Evolutionary conservation across 169 alveolate species (phyloP), one percentile per base, ranked within the genome.

Genomic region (Plasmodium sp.): DNA sequence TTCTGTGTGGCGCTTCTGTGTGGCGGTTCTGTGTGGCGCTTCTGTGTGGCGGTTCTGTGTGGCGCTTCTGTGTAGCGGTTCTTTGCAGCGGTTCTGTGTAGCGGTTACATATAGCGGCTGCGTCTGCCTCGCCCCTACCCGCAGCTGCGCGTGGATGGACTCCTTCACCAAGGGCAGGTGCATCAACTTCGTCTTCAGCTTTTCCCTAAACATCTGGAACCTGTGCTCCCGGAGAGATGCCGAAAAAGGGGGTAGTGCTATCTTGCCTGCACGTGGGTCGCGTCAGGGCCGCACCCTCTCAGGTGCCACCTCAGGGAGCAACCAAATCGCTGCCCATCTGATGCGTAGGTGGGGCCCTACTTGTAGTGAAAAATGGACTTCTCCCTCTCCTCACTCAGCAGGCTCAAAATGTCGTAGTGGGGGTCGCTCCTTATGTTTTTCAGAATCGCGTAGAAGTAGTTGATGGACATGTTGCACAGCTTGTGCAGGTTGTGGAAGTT

Each of bases 381-480:
- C 18, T 85, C 93, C 34, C 93, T 72, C 36, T 85, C 93, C 43
- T 85, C 93, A 74, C 67, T 85, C 33, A 85, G 22, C 79, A 85
- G 14, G 31, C 54, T 85, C 31, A 85, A 58, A 74, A 85, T 85
- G 31, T 85, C 93, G 34, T 85, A 85, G 6, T 85, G 16, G 14
- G 84, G 84, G 36, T 16, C 6, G 67, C 7, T 85, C 62, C 45
- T 74, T 45, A 85, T 48, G 22, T 45, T 74, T 74, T 85, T 85
- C 5, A 85, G 34, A 48, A 85, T 85, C 5, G 43, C 75, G 31
- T 85, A 85, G 67, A 85, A 85, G 51, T 85, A 85, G 67, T 85
- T 85, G 39, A 85, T 85, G 5, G 93, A 77, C 93, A 85, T 74
- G n/a, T 85, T 85, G 7, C 93, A 85, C 56, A 85, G 85, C 5